A percentile compares a stretch with the other conserved stretches of the same genome.
Conservation (phyloP, 192 early-diverging fungal genomes). For the Spizellomyces punctatus region DNA sequence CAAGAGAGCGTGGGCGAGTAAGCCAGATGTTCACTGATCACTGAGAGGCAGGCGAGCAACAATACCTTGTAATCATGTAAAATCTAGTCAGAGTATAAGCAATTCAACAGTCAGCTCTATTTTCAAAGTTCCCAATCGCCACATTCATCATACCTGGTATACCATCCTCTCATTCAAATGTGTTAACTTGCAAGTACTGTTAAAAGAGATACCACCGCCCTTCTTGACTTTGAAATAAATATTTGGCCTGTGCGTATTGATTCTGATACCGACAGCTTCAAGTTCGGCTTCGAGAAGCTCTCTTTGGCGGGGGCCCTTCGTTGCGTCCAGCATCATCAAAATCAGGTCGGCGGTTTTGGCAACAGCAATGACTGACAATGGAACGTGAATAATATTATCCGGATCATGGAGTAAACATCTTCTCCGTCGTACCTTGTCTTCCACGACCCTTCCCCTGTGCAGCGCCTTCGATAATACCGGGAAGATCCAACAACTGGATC, state of each 20-base stretch:
- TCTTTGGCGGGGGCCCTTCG: conserved; percentile 84
- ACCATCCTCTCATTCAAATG: conserved; percentile 89
- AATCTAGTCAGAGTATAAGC: conserved; percentile 52
- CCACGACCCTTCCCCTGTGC: conserved; percentile 97
- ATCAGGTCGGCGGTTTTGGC: conserved; percentile 95
- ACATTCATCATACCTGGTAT: conserved; percentile 45
- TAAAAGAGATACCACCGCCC: conserved; percentile 95
- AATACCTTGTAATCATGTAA: conserved; percentile 87
- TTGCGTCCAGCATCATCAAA: conserved; percentile 98
- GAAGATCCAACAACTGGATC: conserved; percentile 97
- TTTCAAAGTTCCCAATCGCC: too few species aligned
- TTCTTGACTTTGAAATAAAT: conserved; percentile 98
- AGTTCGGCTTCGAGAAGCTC: conserved; percentile 87
- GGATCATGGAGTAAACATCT: neutral
- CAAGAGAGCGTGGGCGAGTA: neutral
- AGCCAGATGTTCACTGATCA: neutral
- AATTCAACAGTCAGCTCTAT: neutral
- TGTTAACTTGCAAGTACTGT: conserved; percentile 85
- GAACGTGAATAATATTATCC: neutral
- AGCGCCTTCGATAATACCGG: conserved; percentile 98
- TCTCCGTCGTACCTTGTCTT: conserved; percentile 59
- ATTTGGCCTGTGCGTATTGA: conserved; percentile 86
- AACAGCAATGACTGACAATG: conserved; percentile 80
- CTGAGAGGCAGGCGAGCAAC: too few species aligned
- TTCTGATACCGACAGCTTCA: conserved; percentile 93